phyloP scores from a whole-genome alignment of 371 early-diverging fungal species.

The Mortierella sp. region DNA sequence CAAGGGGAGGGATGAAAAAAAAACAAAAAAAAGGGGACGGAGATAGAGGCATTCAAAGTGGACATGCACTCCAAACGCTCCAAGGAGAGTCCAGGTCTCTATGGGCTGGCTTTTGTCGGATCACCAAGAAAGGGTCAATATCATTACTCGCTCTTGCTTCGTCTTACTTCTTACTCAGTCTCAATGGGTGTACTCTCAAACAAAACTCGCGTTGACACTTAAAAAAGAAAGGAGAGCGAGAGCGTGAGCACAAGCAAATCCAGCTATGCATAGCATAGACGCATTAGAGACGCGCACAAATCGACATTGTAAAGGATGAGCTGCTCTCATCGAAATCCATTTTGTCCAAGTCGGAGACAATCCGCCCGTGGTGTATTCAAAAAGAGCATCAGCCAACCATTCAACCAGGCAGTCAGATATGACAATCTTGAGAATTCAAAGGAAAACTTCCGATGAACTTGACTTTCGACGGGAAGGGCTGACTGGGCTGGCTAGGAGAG shows the following conservation, averaged over 20 bases:
- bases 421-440: not conserved
- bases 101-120: not conserved
- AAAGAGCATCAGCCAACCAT: not conserved
- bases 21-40: not conserved
- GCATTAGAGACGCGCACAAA: too few relatives aligned
- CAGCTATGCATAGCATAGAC: conserved; percentile 3
- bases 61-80: conserved; percentile 8
- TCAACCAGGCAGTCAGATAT: not conserved
- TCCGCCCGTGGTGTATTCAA: too few relatives aligned
- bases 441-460: not conserved
- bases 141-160: not conserved
- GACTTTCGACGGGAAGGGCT: not conserved
- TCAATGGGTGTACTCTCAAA: not conserved
- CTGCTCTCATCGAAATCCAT: too few relatives aligned
- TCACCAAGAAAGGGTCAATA: not conserved
- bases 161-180: too few relatives aligned
- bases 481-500: not conserved
- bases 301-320: too few relatives aligned
- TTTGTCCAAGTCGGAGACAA: too few relatives aligned
- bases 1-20: not conserved
- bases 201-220: not conserved
- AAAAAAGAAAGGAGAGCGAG: too few relatives aligned
- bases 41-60: not conserved
- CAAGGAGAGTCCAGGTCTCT: not conserved
- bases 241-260: not conserved